Percentiles rank a stretch among this genome's conserved stretches.
Evolutionary conservation across 1,139 yeast genomes (phyloP).

Genomic region (Hemisphaericaspora lyxosophila): DNA sequence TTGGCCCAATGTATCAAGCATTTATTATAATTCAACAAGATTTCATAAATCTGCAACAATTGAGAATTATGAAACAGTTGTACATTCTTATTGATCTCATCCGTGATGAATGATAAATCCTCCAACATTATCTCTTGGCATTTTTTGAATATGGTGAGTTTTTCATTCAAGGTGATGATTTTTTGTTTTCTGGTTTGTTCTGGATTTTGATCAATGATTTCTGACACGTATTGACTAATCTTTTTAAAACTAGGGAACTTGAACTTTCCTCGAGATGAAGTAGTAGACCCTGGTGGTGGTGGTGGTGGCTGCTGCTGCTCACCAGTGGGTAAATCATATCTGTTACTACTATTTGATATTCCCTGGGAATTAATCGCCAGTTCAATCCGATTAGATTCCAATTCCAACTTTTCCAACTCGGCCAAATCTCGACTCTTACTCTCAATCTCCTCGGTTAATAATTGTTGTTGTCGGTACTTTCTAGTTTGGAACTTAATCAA

Average conservation of each 20-base stretch:
- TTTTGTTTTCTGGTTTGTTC: conserved; percentile 61
- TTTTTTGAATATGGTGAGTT: conserved; percentile 53
- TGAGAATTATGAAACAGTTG: conserved; percentile 51
- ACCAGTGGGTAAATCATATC: conserved; percentile 23
- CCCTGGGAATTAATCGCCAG: conserved; percentile 29
- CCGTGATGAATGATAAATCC: conserved; percentile 56
- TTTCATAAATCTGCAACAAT: conserved; percentile 42
- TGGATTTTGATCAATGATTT: conserved; percentile 71
- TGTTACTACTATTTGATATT: conserved; percentile 26
- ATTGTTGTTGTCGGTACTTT: conserved; percentile 64
- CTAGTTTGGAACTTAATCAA: conserved; percentile 68
- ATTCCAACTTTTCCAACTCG: conserved; percentile 42
- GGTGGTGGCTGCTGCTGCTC: neutral
- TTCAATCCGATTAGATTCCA: conserved; percentile 40
- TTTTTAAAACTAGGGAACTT: conserved; percentile 40
- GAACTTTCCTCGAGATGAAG: conserved; percentile 15
- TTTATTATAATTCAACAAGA: conserved; percentile 52
- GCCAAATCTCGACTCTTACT: conserved; percentile 45
- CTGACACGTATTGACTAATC: conserved; percentile 62
- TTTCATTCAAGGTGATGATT: conserved; percentile 50
- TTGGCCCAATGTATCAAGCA: conserved; percentile 68
- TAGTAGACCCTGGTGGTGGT: conserved; percentile 1
- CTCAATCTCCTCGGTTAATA: conserved; percentile 55
- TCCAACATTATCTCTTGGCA: conserved; percentile 58
- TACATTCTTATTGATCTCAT: conserved; percentile 50